phyloP scores from a whole-genome alignment of 805 yeast genomes.

The Torulaspora maleeae region DNA sequence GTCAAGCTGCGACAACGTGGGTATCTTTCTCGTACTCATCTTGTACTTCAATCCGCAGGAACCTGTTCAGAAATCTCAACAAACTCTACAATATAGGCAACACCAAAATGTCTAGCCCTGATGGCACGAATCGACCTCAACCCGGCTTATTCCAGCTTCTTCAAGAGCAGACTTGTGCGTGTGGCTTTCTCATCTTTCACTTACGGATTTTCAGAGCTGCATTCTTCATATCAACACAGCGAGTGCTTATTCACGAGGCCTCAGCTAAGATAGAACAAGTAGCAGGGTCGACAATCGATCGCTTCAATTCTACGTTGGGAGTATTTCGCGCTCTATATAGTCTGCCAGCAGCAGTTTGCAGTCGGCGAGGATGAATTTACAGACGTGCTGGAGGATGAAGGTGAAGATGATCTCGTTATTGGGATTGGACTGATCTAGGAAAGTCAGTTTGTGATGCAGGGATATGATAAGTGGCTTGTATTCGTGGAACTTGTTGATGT shows the following conservation, averaged over 20 bases:
- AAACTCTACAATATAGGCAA: neutral
- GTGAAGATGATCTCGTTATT: slow-evolving; percentile 18
- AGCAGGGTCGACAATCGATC: neutral
- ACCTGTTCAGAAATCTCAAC: neutral
- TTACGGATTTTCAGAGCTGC: neutral
- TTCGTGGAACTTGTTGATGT: slow-evolving; percentile 7
- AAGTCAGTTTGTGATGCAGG: slow-evolving; percentile 8
- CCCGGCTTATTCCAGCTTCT: neutral
- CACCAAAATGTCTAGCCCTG: neutral
- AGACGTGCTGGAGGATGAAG: slow-evolving; percentile 13
- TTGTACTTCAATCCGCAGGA: neutral
- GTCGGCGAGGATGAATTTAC: slow-evolving; percentile 18
- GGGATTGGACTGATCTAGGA: slow-evolving; percentile 10
- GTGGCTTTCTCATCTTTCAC: slow-evolving; percentile 3
- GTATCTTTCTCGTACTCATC: slow-evolving; percentile 11
- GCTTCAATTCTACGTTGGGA: slow-evolving; percentile 1
- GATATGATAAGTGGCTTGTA: slow-evolving; percentile 13
- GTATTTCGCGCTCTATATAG: slow-evolving; percentile 7
- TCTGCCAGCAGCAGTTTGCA: slow-evolving; percentile 12
- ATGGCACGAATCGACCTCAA: neutral
- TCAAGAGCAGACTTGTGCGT: neutral
- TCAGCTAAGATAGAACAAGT: neutral
- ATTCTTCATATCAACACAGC: neutral
- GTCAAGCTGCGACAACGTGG: slow-evolving; percentile 17
- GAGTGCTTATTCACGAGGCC: neutral